Evolutionary conservation across 176 grass and related monocot species (phyloP), one percentile per base, ranked within the genome.

Genomic region (Musa acuminata): DNA sequence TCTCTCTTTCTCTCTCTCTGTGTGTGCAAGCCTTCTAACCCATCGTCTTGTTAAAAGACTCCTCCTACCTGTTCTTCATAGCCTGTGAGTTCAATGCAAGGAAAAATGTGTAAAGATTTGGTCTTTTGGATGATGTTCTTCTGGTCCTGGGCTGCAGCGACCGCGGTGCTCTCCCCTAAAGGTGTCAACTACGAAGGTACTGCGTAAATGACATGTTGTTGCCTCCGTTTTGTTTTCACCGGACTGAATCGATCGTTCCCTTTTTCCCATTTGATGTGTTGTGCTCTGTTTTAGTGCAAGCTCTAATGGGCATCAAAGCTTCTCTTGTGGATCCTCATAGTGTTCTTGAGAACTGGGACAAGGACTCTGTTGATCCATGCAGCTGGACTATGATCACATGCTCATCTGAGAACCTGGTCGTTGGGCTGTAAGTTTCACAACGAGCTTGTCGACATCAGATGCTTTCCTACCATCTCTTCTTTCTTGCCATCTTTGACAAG

Each of bases 121-220:
- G 20, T 76, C 16, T 79, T 83, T 35, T 29, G 67, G 70, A 26
- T 76, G 55, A 12, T 27, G 11, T 53, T 87, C 50, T 13, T 77
- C 48, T 79, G 62, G 17, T 86, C 79, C 2, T 86, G 29, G 68
- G 77, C 51, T 79, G 85, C 63, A 80, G 74, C 29, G 35, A 17
- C 79, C 11, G 90, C 78, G 0, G 57, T 84, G 13, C 95, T 99
- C 82, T 91, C 90, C 52, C 57, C 90, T 23, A 94, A 99, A 84
- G 95, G 90, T 51, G 88, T 99, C 64, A 99, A 99, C 88, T 53
- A 24, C 65, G 94, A 98, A 98, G 94, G 90, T 98, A 87, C 9
- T 74, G 69, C 49, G 68, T 64, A 59, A 53, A 48, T 73, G 14
- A 62, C 52, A 12, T 2, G 27, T 35, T 69, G 1, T 17, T 55